These are phyloP conservation scores for Magnolia kwangsiensis DNA, from an alignment of 164 flowering plant species.

Conservation along the genomic window DNA sequence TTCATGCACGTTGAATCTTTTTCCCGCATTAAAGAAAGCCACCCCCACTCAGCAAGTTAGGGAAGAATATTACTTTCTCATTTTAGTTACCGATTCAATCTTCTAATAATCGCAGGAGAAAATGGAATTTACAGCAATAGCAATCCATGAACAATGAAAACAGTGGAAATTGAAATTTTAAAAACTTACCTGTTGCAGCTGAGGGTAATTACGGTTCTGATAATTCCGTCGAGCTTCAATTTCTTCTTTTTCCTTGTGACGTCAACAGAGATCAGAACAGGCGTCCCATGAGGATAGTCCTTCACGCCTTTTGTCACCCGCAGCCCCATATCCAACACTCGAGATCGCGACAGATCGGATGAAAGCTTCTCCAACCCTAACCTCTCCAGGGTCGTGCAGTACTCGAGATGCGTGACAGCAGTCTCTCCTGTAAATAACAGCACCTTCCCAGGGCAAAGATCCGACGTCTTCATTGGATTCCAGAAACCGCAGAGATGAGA, in stretches of 20 bases:
- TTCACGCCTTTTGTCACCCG: slow-evolving; percentile 72
- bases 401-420: slow-evolving; percentile 63
- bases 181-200: slow-evolving; percentile 63
- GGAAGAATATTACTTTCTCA: no score
- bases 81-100: no score
- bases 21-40: no score
- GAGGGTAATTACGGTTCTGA: slow-evolving; percentile 74
- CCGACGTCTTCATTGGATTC: slow-evolving; percentile 3
- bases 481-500: slow-evolving; percentile 1
- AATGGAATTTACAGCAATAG: neutral
- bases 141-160: neutral
- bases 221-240: slow-evolving; percentile 77
- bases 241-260: slow-evolving; percentile 65
- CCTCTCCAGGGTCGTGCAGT: slow-evolving; percentile 91
- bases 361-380: slow-evolving; percentile 72
- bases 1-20: no score
- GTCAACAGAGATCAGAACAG: slow-evolving; percentile 78
- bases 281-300: slow-evolving; percentile 75
- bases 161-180: neutral
- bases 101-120: no score
- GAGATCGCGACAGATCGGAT: slow-evolving; percentile 54
- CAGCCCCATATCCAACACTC: slow-evolving; percentile 73
- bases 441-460: slow-evolving; percentile 88
- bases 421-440: slow-evolving; percentile 73
- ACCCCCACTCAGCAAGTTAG: no score